Evolutionary conservation across 108 stramenopile species (phyloP).

Genomic region (Cyclotella cryptica): DNA sequence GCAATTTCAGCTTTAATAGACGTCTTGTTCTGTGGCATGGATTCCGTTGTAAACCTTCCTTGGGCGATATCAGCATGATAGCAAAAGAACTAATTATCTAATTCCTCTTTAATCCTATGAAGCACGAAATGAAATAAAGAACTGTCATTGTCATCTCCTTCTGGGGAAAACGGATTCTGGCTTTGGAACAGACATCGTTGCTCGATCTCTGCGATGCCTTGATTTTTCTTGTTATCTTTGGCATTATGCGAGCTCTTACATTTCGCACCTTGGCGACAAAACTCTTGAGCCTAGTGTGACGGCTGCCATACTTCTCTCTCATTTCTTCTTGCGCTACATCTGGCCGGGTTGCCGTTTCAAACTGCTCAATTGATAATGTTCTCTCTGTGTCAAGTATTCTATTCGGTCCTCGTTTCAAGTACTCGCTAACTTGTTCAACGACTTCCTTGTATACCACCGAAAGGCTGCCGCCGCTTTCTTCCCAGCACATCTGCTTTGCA

Average conservation of each 20-base stretch:
- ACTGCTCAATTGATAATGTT: not conserved
- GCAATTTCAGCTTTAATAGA: too few species aligned
- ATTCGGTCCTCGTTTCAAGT: conserved; percentile 10
- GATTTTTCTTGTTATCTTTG: not conserved
- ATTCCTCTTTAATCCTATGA: too few species aligned
- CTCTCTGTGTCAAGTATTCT: not conserved
- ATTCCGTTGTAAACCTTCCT: too few species aligned
- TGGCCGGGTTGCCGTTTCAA: not conserved
- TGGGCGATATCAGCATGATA: too few species aligned
- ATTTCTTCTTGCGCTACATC: not conserved
- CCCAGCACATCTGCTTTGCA: conserved; percentile 68
- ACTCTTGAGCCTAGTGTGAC: conserved; percentile 4
- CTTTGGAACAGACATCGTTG: not conserved
- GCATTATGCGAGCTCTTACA: conserved; percentile 9
- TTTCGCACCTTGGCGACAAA: conserved; percentile 6
- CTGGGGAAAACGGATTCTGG: not conserved
- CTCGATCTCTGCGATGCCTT: not conserved
- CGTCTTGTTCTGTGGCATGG: too few species aligned
- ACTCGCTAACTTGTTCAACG: conserved; percentile 40
- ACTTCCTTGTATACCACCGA: conserved; percentile 51
- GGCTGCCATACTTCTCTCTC: not conserved
- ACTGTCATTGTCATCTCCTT: not conserved
- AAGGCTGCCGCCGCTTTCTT: conserved; percentile 51
- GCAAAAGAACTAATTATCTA: too few species aligned
- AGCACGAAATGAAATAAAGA: too few species aligned